These are phyloP conservation scores for Tolypocladium capitatum DNA, from an alignment of 2,329 filamentous ascomycete genomes.

Conservation along the genomic window DNA sequence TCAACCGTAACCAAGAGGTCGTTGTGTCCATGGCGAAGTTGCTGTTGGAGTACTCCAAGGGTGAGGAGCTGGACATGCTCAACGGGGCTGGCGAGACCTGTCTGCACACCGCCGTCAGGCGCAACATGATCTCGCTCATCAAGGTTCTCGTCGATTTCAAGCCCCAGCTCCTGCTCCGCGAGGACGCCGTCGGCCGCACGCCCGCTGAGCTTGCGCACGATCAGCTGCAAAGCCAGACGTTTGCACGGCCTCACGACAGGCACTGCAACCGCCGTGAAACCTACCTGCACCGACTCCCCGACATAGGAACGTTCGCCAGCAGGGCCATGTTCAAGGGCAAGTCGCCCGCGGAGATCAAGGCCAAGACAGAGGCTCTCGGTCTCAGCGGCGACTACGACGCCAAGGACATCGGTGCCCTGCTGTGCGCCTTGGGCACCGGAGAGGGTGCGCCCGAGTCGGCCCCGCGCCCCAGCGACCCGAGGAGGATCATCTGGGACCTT, in stretches of 20 bases:
- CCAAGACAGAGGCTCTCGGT: conserved; percentile 10
- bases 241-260: conserved; percentile 11
- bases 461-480: conserved; percentile 3
- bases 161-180: conserved; percentile 49
- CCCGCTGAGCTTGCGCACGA: conserved; percentile 56
- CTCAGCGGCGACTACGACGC: conserved; percentile 16
- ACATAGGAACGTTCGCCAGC: neutral
- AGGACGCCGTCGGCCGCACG: conserved; percentile 66
- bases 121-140: conserved; percentile 20
- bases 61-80: conserved; percentile 41
- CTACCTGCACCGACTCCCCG: conserved; percentile 6
- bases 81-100: conserved; percentile 53
- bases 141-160: conserved; percentile 38
- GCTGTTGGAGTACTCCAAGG: conserved; percentile 42
- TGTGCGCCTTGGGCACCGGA: conserved; percentile 12
- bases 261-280: neutral
- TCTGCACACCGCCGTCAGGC: conserved; percentile 42
- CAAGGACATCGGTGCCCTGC: conserved; percentile 12
- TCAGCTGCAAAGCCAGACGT: conserved; percentile 26
- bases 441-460: conserved; percentile 4
- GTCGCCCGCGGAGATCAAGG: conserved; percentile 7
- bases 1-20: conserved; percentile 16
- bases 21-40: conserved; percentile 29
- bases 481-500: conserved; percentile 19
- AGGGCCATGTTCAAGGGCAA: conserved; percentile 3